Base-by-base conservation (phyloP, 2,329 filamentous ascomycete species). In the Venturia aucupariae region DNA sequence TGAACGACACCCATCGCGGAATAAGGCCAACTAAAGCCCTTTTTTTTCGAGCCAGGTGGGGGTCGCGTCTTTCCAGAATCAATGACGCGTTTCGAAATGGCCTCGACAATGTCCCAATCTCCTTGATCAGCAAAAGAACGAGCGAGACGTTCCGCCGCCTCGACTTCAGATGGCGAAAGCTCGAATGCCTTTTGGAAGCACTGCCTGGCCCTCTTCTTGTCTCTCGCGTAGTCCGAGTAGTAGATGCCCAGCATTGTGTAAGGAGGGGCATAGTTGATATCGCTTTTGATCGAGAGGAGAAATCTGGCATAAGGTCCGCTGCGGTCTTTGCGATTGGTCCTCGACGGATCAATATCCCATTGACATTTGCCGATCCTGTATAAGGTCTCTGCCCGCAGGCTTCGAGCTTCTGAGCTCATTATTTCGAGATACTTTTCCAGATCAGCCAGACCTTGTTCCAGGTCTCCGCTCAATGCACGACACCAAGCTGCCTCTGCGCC, bases 101-200 rank as follows among this genome's bases (percentile, higher is more conserved):
- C 85, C 76, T 97, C 94, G 8, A 99, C 95, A 61, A 95, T 86
- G 68, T 97, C 94, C 94, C 94, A 99, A 71, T 99, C 94, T 44
- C 90, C 86, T 68, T 92, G 87, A 63, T 96, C 87, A 0, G 95
- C 93, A 74, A 97, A 99, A 0, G 86, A 87, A 66, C 85, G 84
- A 1, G 94, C 92, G 19, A 99, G 82, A 35, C 91, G 85, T 74
- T 97, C 90, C 0, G 94, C 94, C 42, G 94, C 91, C 69, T 88
- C 82, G 0, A 96, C 84, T 72, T 99, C 94, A 0, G 90, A 87
- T 0, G 91, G 79, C 0, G 94, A 99, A 3, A 99, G 79, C 74
- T 99, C 94, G 61, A 99, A 90, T 0, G 94, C 94, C 73, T 97
- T 97, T 70, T 97, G 90, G 71, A 97, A 97, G 73, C 93, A 97